Conservation (phyloP, 192 early-diverging fungal genomes). For the Lunasporangiospora selenospora region DNA sequence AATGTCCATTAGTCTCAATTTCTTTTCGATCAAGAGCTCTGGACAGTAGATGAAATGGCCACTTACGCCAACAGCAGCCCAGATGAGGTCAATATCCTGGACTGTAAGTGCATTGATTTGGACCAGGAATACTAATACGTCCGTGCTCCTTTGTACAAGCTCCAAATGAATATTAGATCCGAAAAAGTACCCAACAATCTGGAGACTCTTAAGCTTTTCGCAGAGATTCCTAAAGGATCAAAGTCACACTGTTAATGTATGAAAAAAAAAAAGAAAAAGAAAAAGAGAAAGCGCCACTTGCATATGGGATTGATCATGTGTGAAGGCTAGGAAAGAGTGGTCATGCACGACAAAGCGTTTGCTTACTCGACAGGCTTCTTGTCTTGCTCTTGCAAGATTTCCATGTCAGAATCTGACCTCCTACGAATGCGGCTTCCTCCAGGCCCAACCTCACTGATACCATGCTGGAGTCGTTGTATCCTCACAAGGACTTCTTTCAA, state of each 20-base stretch:
- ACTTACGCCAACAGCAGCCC: conserved; percentile 49
- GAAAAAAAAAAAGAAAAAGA: not conserved
- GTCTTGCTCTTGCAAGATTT: conserved; percentile 26
- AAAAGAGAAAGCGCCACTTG: conserved; percentile 9
- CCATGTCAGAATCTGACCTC: conserved; percentile 43
- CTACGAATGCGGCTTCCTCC: conserved; percentile 25
- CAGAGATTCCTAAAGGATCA: conserved; percentile 29
- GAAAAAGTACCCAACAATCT: conserved; percentile 53
- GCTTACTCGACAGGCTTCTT: conserved; percentile 43
- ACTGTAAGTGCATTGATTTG: conserved; percentile 44
- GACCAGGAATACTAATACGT: conserved; percentile 51
- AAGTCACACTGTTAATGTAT: not conserved
- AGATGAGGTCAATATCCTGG: conserved; percentile 50
- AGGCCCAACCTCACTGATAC: too few species aligned
- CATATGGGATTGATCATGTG: conserved; percentile 10
- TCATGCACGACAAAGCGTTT: conserved; percentile 11
- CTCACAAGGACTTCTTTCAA: conserved; percentile 51
- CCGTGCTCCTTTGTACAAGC: conserved; percentile 53
- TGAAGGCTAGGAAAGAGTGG: not conserved
- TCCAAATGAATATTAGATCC: conserved; percentile 57
- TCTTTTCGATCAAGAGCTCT: too few species aligned
- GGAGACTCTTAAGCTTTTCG: conserved; percentile 39
- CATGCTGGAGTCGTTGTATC: conserved; percentile 37
- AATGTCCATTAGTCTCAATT: too few species aligned
- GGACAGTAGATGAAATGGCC: too few species aligned